Evolutionary conservation across 495 filamentous ascomycete genomes (phyloP), one percentile per base, ranked within the genome.

Genomic region (Apodospora peruviana): DNA sequence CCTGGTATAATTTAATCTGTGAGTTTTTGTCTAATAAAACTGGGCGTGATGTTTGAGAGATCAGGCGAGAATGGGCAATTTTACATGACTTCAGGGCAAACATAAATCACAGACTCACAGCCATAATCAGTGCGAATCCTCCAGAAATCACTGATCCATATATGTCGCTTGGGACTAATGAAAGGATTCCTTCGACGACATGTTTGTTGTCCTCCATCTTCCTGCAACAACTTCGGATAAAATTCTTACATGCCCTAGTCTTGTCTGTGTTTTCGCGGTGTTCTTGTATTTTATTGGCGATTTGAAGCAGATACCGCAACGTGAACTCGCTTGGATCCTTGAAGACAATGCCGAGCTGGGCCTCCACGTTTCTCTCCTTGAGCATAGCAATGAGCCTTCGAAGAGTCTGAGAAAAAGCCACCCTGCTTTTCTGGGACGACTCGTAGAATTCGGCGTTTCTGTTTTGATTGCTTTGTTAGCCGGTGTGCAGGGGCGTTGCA

Each of bases 81-180:
- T 16, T 12, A 16, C 7, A 21, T 12, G 27, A 3, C 4, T 34
- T n/a, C 1, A 14, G 11, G 12, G n/a, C n/a, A n/a, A n/a, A n/a
- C n/a, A n/a, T n/a, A 12, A 2, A 14, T 24, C 8, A 14, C 19
- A 22, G 3, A 42, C 48, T 43, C n/a, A 56, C 53, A 2, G 50
- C 45, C 2, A 57, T 20, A 27, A 53, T 53, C 38, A 57, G 8
- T 16, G 50, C 40, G 24, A 57, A 51, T 9, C 50, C 55, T 5
- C 55, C 55, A 5, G 50, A 57, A 12, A 57, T 53, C 9, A 57
- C 37, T 9, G 55, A 53, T 17, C 55, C 55, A 11, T 53, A 57
- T 9, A 44, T 14, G 19, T 57, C 55, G 24, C 46, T 47, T 10
- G 55, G 55, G 2, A 53, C 20, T 46, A 57, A 39, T 10, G 14